phyloP scores from a whole-genome alignment of 129 eudicot species.

The Flaveria bidentis region DNA sequence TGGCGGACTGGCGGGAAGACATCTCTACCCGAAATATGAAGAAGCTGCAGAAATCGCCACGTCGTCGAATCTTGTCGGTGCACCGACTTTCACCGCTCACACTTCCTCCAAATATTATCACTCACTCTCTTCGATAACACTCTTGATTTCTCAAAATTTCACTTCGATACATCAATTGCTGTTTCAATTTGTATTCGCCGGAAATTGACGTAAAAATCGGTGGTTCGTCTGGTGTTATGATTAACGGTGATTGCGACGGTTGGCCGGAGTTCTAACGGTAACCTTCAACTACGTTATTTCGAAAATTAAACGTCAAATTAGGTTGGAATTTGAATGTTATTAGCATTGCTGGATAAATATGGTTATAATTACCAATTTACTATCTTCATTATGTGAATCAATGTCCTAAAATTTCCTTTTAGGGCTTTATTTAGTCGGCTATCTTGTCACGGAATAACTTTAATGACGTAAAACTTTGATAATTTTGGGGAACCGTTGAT shows the following conservation, averaged over 20 bases:
- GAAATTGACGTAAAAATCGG: not conserved
- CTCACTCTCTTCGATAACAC: not conserved
- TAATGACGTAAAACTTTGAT: no score
- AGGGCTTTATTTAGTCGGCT: not conserved
- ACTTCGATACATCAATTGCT: not conserved
- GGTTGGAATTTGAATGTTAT: not conserved
- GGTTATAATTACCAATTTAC: no score
- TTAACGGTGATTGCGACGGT: slow-evolving; percentile 31
- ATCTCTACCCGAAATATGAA: not conserved
- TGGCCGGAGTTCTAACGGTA: slow-evolving; percentile 31
- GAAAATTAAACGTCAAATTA: not conserved
- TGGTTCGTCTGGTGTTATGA: slow-evolving; percentile 34
- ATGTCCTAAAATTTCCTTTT: slow-evolving; percentile 1
- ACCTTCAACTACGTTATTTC: not conserved
- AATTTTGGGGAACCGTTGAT: no score
- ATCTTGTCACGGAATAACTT: no score
- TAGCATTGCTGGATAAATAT: not conserved
- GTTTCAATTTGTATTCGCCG: not conserved
- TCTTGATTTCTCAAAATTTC: not conserved
- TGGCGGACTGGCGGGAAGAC: slow-evolving; percentile 31
- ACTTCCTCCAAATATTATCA: not conserved
- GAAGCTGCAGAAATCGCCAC: slow-evolving; percentile 21
- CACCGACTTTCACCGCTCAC: slow-evolving; percentile 20
- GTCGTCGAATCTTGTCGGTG: slow-evolving; percentile 7
- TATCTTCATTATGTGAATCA: not conserved